phyloP scores from a whole-genome alignment of 352 stramenopile species.

The Phytophthora sojae region DNA sequence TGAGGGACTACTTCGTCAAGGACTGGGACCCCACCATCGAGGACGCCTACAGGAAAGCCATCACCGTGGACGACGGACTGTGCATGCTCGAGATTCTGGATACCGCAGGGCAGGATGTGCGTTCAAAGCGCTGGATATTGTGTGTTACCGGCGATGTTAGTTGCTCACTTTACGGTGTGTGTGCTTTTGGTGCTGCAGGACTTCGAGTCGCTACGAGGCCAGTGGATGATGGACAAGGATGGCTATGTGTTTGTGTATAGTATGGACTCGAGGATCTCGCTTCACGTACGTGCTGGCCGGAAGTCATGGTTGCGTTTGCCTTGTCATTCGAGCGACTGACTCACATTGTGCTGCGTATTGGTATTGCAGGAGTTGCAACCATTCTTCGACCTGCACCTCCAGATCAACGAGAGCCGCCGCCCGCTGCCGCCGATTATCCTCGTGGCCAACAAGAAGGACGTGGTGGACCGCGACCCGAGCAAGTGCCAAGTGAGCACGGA shows the following conservation, averaged over 20 bases:
- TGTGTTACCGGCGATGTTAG: no score
- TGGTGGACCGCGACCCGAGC: slow-evolving; percentile 82
- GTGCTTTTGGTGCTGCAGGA: slow-evolving; percentile 44
- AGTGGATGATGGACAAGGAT: slow-evolving; percentile 94
- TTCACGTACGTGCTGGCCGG: slow-evolving; percentile 61
- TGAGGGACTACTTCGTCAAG: slow-evolving; percentile 91
- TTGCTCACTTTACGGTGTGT: background rate
- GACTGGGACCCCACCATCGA: slow-evolving; percentile 94
- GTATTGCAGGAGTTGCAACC: slow-evolving; percentile 75
- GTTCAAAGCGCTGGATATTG: background rate
- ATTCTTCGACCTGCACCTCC: slow-evolving; percentile 89
- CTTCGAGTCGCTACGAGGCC: slow-evolving; percentile 88
- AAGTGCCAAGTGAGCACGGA: slow-evolving; percentile 89
- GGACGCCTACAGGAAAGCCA: slow-evolving; percentile 90
- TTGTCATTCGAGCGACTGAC: background rate
- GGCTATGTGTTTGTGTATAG: slow-evolving; percentile 93
- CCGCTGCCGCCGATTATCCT: slow-evolving; percentile 86
- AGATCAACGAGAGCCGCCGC: slow-evolving; percentile 89
- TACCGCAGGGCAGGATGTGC: slow-evolving; percentile 89
- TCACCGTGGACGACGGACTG: slow-evolving; percentile 85
- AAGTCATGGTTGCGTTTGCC: background rate
- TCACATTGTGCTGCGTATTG: slow-evolving; percentile 6
- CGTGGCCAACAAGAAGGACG: slow-evolving; percentile 91
- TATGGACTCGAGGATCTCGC: slow-evolving; percentile 89
- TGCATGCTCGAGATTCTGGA: slow-evolving; percentile 93